Base-by-base conservation (phyloP, 805 yeast genomes). In the Zygosaccharomyces siamensis region DNA sequence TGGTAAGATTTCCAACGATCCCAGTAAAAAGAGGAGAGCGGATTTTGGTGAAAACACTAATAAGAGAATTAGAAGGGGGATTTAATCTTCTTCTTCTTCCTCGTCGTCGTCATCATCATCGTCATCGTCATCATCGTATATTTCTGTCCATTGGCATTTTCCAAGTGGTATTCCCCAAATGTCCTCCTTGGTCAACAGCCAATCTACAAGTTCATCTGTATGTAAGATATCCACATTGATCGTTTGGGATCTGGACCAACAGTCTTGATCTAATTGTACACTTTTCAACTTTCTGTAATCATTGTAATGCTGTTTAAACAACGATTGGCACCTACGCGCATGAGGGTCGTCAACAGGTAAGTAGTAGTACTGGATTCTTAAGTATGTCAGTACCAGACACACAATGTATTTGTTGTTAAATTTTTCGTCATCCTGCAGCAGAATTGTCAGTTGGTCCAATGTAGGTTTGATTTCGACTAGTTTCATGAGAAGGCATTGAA, bases 111-210 rank as follows among this genome's bases (percentile, higher is more conserved):
- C 69, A 21, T 58, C 57, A 18, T 59, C 52, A 30, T 48, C 45
- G 36, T 51, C 48, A n/a, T 43, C 49, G 41, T 43, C 30, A 18
- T 52, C 61, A 21, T 52, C 62, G 32, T 48, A 63, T 53, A 56
- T 52, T 40, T 55, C 47, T 48, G 59, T 54, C 70, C 68, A 64
- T 37, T 52, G 73, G 62, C 61, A 89, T 52, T 55, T 88, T 53
- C 96, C 96, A 42, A 92, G 61, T 2, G 86, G 79, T 45, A 89
- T 69, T 42, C 87, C 97, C 56, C 86, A 77, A 18, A 85, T 83
- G 50, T 88, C 74, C 33, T 77, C 79, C 31, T 76, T 71, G 1
- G 61, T 70, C 23, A 84, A 63, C 41, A 92, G 62, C 36, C 69
- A 67, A 57, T 92, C 96, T 0, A 81, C 76, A 60, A 83, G 77